Evolutionary conservation across 257 asterid genomes (phyloP).

Genomic region (Ligustrum vulgare): DNA sequence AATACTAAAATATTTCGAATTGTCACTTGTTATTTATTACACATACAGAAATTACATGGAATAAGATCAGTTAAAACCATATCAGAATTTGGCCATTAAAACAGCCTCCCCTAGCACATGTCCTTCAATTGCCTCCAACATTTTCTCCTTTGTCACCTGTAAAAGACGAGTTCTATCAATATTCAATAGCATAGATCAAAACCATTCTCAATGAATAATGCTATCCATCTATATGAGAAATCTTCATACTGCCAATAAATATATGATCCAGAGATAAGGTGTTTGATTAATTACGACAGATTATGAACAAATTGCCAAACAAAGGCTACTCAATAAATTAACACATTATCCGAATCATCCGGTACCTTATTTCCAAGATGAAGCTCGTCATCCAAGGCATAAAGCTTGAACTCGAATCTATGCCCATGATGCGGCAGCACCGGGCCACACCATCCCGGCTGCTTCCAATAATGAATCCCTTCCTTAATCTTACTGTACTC

Average conservation of each 20-base stretch:
- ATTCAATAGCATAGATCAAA: no score
- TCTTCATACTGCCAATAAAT: no score
- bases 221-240: no score
- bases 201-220: no score
- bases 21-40: background rate
- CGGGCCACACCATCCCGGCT: conserved; percentile 71
- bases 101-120: conserved; percentile 80
- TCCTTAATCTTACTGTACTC: conserved; percentile 54
- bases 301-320: no score
- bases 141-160: conserved; percentile 77
- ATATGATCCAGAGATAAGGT: no score
- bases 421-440: conserved; percentile 55
- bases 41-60: background rate
- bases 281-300: no score
- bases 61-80: background rate
- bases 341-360: no score
- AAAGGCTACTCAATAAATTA: no score
- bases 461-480: conserved; percentile 68
- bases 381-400: no score
- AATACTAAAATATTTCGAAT: background rate
- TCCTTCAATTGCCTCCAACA: conserved; percentile 73
- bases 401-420: conserved; percentile 23
- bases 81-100: conserved; percentile 40
- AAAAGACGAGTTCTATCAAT: no score
- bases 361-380: conserved; percentile 35